Percentiles rank a stretch among this genome's conserved stretches.
Conservation (phyloP, 768 basidiomycete genomes). For the Mycena belliarum region DNA sequence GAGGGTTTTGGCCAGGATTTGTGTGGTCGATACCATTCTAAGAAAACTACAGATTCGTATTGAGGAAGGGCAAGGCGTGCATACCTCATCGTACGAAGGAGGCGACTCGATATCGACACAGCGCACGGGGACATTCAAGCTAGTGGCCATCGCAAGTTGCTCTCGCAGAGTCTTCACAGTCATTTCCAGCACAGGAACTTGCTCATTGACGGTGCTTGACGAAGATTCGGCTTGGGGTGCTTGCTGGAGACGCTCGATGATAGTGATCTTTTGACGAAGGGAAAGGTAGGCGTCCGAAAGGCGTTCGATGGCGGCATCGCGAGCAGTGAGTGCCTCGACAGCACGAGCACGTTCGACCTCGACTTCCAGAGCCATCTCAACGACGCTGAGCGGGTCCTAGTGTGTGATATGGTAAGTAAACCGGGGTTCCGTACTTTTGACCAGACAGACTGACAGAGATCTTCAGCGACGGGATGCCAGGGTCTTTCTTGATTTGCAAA, state of each 20-base stretch:
- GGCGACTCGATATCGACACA: constrained; percentile 36
- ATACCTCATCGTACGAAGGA: constrained; percentile 27
- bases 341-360: constrained; percentile 54
- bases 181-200: constrained; percentile 39
- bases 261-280: constrained; percentile 58
- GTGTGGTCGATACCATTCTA: constrained; percentile 21
- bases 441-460: constrained; percentile 2
- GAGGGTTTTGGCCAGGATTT: constrained; percentile 8
- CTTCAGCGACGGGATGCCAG: constrained; percentile 8
- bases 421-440: neutral
- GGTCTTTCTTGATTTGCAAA: constrained; percentile 12
- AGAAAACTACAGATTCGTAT: neutral
- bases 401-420: neutral
- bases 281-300: constrained; percentile 61
- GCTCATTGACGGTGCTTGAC: constrained; percentile 31
- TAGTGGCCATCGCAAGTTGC: constrained; percentile 34
- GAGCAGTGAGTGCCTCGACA: constrained; percentile 58
- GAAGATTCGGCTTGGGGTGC: constrained; percentile 33
- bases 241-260: constrained; percentile 49
- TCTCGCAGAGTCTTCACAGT: constrained; percentile 40
- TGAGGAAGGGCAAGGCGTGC: neutral
- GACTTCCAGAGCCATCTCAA: constrained; percentile 56
- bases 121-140: constrained; percentile 24
- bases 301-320: constrained; percentile 60
- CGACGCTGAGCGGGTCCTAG: constrained; percentile 51